Base-by-base conservation (phyloP, 2,329 filamentous ascomycete species). In the Claviceps pusilla region DNA sequence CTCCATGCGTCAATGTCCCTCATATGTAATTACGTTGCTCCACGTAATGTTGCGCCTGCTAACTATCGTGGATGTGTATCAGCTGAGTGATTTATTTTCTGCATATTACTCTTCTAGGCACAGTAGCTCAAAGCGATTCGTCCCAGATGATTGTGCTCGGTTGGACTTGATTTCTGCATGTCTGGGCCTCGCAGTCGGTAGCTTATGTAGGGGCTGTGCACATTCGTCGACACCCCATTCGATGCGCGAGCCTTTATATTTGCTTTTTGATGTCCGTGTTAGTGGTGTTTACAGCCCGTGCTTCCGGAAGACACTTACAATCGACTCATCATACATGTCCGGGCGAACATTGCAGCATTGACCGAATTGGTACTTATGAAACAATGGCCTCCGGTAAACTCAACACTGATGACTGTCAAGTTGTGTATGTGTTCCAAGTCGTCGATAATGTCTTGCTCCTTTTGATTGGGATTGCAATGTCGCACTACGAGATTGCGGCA, bases 381-480 rank as follows among this genome's bases (percentile, higher is more conserved):
- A 56, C 78, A 84, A 65, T 82, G 78, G 4, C 74, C 74, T 19
- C 74, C 71, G 3, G 69, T 67, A 65, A 86, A 84, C 7, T 70
- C 68, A 48, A 93, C 70, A 47, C 77, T 77, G 61, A 93, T 74
- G 11, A 94, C 77, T 28, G 84, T 72, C 1, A 94, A 74, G 57
- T 87, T 87, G 70, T 91, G 83, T 57, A 94, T 91, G 64, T 94
- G 88, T 29, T 89, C 84, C 42, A 93, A 74, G 61, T 94, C 86
- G 4, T 83, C 76, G 11, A 84, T 80, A 58, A 94, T 80, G 16
- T 70, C 68, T 7, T 78, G 69, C 59, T 83, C 83, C 0, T 82
- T 88, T 59, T 86, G 71, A 53, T 71, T 76, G 53, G 70, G 70
- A 60, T 73, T 73, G 59, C 78, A 79, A 10, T 76, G 76, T 55